A percentile compares a stretch with the other conserved stretches of the same genome.
Conservation (phyloP, 768 basidiomycete species). For the Floccularia luteovirens region DNA sequence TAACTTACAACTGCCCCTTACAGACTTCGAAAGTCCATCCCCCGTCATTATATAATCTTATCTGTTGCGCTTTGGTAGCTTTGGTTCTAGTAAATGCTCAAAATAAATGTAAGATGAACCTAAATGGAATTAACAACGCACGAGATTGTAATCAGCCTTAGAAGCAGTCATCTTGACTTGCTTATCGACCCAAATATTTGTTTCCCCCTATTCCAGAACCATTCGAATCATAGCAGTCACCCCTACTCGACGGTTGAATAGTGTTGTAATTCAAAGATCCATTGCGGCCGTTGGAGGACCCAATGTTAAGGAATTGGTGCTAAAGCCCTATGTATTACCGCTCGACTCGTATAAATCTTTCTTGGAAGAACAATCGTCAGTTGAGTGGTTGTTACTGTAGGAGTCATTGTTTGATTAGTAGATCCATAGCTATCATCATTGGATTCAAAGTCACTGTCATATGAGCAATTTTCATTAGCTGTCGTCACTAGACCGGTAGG, state of each 20-base stretch:
- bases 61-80: slow-evolving; percentile 24
- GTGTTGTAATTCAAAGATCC: slow-evolving; percentile 19
- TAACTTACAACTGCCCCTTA: too few relatives aligned
- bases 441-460: slow-evolving; percentile 14
- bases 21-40: slow-evolving; percentile 28
- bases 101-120: background rate
- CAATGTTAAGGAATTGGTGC: slow-evolving; percentile 14
- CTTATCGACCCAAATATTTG: slow-evolving; percentile 25
- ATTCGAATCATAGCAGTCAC: slow-evolving; percentile 15
- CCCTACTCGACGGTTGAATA: slow-evolving; percentile 13
- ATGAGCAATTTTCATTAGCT: slow-evolving; percentile 12
- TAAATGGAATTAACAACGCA: slow-evolving; percentile 15
- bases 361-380: slow-evolving; percentile 14
- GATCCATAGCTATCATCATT: slow-evolving; percentile 8
- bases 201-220: slow-evolving; percentile 11
- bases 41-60: slow-evolving; percentile 24
- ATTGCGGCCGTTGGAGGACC: slow-evolving; percentile 15
- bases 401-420: too few relatives aligned
- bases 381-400: slow-evolving; percentile 12
- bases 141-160: slow-evolving; percentile 36
- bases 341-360: slow-evolving; percentile 15
- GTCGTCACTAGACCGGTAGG: background rate
- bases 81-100: slow-evolving; percentile 19
- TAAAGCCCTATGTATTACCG: slow-evolving; percentile 12
- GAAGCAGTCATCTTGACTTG: slow-evolving; percentile 28